phyloP scores from a whole-genome alignment of 2,329 filamentous ascomycete genomes.

The Paecilomyces variotii region DNA sequence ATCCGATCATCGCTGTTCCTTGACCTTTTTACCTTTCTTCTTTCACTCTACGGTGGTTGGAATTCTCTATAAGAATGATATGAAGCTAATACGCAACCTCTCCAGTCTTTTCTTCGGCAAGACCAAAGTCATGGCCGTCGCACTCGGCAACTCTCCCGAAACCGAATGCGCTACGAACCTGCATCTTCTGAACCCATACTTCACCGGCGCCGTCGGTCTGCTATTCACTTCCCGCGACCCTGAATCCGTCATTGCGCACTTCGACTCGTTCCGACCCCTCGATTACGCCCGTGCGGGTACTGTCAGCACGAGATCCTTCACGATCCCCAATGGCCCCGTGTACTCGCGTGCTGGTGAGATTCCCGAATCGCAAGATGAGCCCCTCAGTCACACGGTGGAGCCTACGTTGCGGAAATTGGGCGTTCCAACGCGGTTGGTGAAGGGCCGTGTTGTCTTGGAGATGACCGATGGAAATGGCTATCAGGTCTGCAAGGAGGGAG shows the following conservation, averaged over 20 bases:
- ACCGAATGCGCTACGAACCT: conserved; percentile 76
- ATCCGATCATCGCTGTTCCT: neutral
- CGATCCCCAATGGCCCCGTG: conserved; percentile 74
- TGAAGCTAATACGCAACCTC: neutral
- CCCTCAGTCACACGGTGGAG: conserved; percentile 80
- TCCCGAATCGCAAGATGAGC: conserved; percentile 71
- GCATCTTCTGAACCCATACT: conserved; percentile 58
- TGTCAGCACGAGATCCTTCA: conserved; percentile 64
- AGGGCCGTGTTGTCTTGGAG: conserved; percentile 77
- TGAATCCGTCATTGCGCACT: conserved; percentile 60
- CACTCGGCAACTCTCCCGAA: conserved; percentile 69
- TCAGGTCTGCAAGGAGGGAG: conserved; percentile 74
- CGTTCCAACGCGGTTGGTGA: conserved; percentile 79
- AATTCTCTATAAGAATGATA: too few relatives aligned
- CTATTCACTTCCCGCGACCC: conserved; percentile 78
- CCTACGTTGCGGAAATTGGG: conserved; percentile 82
- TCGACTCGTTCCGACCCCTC: conserved; percentile 61
- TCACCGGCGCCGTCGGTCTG: conserved; percentile 78
- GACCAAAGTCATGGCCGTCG: conserved; percentile 97
- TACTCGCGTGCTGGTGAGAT: conserved; percentile 73
- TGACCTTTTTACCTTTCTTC: conserved; percentile 26
- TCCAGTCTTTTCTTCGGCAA: conserved; percentile 93
- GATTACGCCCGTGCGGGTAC: conserved; percentile 90
- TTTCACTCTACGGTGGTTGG: neutral
- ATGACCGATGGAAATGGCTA: conserved; percentile 48